Evolutionary conservation across 2,329 filamentous ascomycete species (phyloP).

Genomic region (Endoconidiophora polonica): DNA sequence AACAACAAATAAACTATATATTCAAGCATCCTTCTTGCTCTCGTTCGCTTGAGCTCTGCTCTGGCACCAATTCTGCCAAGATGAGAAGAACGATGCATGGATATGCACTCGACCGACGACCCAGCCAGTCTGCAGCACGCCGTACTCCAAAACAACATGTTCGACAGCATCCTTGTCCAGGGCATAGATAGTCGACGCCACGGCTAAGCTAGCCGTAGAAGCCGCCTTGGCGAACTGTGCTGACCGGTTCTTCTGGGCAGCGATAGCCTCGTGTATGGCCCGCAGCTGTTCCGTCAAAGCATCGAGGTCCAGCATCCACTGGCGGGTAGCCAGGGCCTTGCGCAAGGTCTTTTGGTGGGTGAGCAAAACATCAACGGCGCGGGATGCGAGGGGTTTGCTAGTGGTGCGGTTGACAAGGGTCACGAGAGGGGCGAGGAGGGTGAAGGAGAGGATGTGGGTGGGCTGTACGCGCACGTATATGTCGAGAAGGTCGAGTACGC

Average conservation of each 20-base stretch:
- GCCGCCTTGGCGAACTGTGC: conserved; percentile 59
- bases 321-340: conserved; percentile 30
- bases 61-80: conserved; percentile 61
- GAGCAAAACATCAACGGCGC: conserved; percentile 55
- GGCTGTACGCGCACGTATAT: conserved; percentile 73
- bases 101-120: conserved; percentile 41
- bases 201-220: conserved; percentile 53
- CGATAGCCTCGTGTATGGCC: conserved; percentile 51
- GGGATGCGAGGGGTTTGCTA: conserved; percentile 58
- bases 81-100: conserved; percentile 48
- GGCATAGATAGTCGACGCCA: conserved; percentile 44
- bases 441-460: conserved; percentile 47
- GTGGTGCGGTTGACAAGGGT: conserved; percentile 58
- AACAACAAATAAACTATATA: not conserved
- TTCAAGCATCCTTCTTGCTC: not conserved
- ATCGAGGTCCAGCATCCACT: conserved; percentile 20
- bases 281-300: conserved; percentile 29
- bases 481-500: conserved; percentile 72
- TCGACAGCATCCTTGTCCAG: conserved; percentile 35
- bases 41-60: conserved; percentile 22
- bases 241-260: conserved; percentile 41
- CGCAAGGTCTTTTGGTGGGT: conserved; percentile 52
- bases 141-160: conserved; percentile 47
- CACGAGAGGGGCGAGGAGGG: conserved; percentile 61
- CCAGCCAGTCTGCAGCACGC: conserved; percentile 39